These are phyloP conservation scores for Aspergillus indologenus DNA, from an alignment of 495 filamentous ascomycete species.

Conservation along the genomic window DNA sequence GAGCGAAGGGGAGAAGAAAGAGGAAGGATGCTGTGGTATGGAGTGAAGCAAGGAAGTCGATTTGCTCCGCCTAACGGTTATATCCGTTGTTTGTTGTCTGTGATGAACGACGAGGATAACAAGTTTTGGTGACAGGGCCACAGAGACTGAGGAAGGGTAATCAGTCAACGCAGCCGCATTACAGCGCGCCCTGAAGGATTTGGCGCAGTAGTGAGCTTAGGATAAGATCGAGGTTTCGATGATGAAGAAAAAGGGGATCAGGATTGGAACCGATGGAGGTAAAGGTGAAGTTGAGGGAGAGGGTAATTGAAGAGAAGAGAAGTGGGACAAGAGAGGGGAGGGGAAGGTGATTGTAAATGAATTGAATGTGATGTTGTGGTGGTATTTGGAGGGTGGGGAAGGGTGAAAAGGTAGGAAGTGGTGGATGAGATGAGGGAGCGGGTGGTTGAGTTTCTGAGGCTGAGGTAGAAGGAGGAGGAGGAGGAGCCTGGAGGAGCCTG, in stretches of 20 bases:
- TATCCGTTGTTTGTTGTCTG: neutral
- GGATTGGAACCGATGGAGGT: neutral
- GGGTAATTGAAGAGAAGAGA: neutral
- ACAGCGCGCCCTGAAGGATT: constrained; percentile 24
- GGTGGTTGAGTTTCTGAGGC: constrained; percentile 17
- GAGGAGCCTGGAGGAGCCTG: too few species aligned
- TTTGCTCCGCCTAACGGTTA: neutral
- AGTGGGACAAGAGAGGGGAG: too few species aligned
- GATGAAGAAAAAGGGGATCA: neutral
- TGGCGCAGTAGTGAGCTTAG: constrained; percentile 17
- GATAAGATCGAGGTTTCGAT: neutral
- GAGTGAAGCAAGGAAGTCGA: neutral
- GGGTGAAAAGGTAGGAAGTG: constrained; percentile 9
- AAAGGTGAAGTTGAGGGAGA: neutral
- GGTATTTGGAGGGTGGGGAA: neutral
- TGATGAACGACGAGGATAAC: neutral
- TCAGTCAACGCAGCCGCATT: constrained; percentile 23
- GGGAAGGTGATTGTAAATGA: neutral
- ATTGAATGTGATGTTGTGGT: neutral
- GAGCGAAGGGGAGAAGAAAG: constrained; percentile 12
- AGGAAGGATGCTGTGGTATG: neutral
- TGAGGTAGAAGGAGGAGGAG: constrained; percentile 2
- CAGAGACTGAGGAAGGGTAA: constrained; percentile 16
- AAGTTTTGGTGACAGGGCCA: constrained; percentile 8
- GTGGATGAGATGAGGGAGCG: constrained; percentile 16